Percentiles rank a stretch among this genome's conserved stretches.
phyloP scores from a whole-genome alignment of 805 yeast species.

The Ogataea sp. region DNA sequence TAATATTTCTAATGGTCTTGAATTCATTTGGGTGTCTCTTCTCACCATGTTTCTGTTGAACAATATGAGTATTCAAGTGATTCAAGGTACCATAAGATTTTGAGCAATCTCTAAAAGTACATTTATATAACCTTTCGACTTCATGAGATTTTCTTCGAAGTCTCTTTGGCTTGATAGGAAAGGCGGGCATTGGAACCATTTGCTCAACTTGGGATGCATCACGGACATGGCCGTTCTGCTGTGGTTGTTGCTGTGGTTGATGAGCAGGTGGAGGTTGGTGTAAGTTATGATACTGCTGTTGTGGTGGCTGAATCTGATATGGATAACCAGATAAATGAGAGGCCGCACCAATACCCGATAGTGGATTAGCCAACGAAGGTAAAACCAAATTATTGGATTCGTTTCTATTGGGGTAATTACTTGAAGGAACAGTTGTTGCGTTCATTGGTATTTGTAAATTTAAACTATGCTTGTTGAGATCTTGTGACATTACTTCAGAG shows the following conservation, averaged over 20 bases:
- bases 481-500: too few relatives aligned
- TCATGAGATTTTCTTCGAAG: conserved; percentile 48
- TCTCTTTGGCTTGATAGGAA: conserved; percentile 23
- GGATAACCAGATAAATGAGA: not conserved
- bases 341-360: not conserved
- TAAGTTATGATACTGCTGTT: not conserved
- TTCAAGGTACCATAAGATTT: conserved; percentile 55
- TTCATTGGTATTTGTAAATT: not conserved
- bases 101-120: conserved; percentile 37
- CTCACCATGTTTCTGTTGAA: conserved; percentile 44
- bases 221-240: not conserved
- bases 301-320: not conserved
- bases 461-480: too few relatives aligned
- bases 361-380: not conserved
- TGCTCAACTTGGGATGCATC: not conserved
- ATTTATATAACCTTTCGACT: conserved; percentile 45
- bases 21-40: conserved; percentile 50
- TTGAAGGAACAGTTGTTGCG: not conserved
- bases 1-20: conserved; percentile 36
- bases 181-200: not conserved
- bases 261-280: not conserved
- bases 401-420: not conserved
- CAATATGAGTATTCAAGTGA: conserved; percentile 50
- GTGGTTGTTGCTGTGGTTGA: not conserved
- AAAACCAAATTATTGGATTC: not conserved